Base-by-base conservation (phyloP, 73 alveolate genomes). In the Uronychia setigera region DNA sequence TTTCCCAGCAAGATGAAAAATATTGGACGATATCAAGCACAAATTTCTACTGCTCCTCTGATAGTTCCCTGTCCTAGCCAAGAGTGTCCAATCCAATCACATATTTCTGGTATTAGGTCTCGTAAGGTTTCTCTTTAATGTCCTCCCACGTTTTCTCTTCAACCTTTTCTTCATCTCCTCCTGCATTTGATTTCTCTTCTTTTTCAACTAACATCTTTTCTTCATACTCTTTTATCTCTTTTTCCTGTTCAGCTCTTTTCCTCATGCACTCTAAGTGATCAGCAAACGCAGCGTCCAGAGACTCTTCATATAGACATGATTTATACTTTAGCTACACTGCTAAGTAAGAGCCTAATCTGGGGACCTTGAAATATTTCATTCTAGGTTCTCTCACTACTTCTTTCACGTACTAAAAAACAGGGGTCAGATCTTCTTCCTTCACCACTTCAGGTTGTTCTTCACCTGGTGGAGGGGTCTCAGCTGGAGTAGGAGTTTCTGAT, bases 381-480 rank as follows among this genome's bases (percentile, higher is more conserved):
- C 96, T 81, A 28, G 95, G 96, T 60, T 97, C 99, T 77, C 96
- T 92, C 1, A 97, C 99, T 25, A 97, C 99, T 88, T 97, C 98
- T 32, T 87, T 80, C 27, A 97, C 95, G 59, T 85, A 86, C 91
- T 26, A 88, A 58, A 35, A 75, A 89, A n/a, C 79, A 34, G 59
- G 84, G 81, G 33, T 82, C 30, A 79, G 96, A 60, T 88, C 94
- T 29, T 82, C 92, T 91, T 91, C 96, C 5, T 84, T 95, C 58
- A 83, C 91, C 75, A 81, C 97, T 81, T 91, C 95, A 1, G 88
- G 58, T 80, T 33, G 83, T 58, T 29, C 83, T 30, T 91, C 92
- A 67, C 84, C 81, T 29, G 59, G 79, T 35, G 57, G 74, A 0
- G 87, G 96, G 14, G 33, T 93, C 77, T 82, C 92, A 26, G 88